Evolutionary conservation across 306 rosid species (phyloP).

Genomic region (Vigna unguiculata): DNA sequence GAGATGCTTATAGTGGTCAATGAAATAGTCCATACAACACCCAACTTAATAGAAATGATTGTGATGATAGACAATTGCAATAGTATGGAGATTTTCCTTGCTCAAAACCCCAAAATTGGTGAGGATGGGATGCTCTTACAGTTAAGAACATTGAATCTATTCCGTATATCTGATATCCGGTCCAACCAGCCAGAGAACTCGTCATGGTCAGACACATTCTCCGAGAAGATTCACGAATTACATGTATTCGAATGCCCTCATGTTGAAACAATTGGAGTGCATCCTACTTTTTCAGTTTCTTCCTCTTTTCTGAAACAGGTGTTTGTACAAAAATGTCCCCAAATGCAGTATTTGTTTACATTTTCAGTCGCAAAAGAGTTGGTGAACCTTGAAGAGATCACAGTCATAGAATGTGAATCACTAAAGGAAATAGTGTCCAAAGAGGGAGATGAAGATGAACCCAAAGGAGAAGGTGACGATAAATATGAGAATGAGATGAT

Average conservation of each 20-base stretch:
- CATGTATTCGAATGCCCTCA: neutral
- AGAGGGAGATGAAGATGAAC: neutral
- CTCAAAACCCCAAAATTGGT: neutral
- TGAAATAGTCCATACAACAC: neutral
- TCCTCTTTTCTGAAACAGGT: neutral
- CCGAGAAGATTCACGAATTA: neutral
- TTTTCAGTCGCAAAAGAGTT: neutral
- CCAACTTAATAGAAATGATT: neutral
- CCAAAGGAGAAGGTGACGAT: neutral
- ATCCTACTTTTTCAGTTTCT: neutral
- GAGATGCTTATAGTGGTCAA: neutral
- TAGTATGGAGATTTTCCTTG: neutral
- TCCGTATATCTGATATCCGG: fast-evolving
- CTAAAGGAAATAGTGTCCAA: neutral
- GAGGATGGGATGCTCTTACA: neutral
- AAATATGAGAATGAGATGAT: neutral
- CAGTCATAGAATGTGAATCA: neutral
- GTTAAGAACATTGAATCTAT: neutral
- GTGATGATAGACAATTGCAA: neutral
- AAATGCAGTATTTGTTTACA: neutral
- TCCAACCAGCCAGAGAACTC: neutral
- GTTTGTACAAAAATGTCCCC: neutral
- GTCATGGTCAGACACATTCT: neutral
- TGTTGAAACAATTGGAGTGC: neutral
- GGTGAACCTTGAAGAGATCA: neutral